Evolutionary conservation across 148 eudicot species (phyloP), one percentile per base, ranked within the genome.

Genomic region (Chenopodium berlandieri): DNA sequence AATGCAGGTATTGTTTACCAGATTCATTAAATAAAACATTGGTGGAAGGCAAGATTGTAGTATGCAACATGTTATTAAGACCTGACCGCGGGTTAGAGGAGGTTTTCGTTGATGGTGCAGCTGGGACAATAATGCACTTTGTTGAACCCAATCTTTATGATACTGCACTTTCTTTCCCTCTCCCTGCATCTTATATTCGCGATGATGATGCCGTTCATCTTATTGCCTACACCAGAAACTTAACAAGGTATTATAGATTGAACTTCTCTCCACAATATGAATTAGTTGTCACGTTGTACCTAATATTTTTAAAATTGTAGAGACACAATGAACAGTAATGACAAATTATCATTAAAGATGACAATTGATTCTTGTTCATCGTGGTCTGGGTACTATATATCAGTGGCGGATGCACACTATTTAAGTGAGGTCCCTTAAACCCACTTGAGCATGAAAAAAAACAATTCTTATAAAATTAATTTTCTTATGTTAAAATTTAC

Each of bases 91-190:
- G 44, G 17, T 17, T 14, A 56, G 62, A 50, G 12, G 75, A 22
- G 16, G 68, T 81, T 31, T 70, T 86, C 30, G 9, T 74, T 14
- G 80, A 79, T 7, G 86, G 85, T 44, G 88, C 86, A 30, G 76
- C 77, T 48, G 90, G 90, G 47, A 44, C 77, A 0, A 79, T 88
- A 32, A 79, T 88, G 88, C 83, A 73, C 19, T 78, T 10, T 34
- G 27, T 22, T 8, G 32, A 8, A 1, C 2, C n/a, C 1, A 44
- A 71, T 69, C 20, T 30, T 19, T 47, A 69, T 9, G 86, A 88
- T 67, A 1, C 0, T 30, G 47, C 82, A 9, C 0, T 0, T 7
- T 22, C 79, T 54, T 86, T 22, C 25, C 85, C 86, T 73, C 73
- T 88, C 25, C 83, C 88, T 1, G 86, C 88, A 11, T 75, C 86